phyloP scores from a whole-genome alignment of 257 asterid genomes.

The Solanum pimpinellifolium region DNA sequence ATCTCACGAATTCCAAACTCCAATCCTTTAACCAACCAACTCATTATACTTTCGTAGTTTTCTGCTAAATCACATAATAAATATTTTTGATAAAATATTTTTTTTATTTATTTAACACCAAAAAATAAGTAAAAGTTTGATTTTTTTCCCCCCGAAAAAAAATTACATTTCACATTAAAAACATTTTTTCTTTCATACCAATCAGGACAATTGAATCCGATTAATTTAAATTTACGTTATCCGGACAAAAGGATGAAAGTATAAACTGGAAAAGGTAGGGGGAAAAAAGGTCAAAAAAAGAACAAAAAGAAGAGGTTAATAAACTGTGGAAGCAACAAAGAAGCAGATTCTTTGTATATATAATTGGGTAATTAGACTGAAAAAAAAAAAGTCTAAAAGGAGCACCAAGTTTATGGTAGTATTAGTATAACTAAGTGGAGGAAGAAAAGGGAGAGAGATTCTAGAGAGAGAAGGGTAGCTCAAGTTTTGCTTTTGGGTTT shows the following conservation, averaged over 20 bases:
- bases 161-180: too few relatives aligned
- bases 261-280: background rate
- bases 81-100: background rate
- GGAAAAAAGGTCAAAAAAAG: background rate
- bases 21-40: too few relatives aligned
- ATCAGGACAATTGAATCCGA: accelerated
- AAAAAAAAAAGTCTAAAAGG: background rate
- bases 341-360: background rate
- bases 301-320: background rate
- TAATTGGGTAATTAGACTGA: background rate
- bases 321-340: background rate
- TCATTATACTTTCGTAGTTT: background rate
- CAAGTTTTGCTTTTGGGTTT: background rate
- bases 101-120: background rate
- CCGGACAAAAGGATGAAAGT: background rate
- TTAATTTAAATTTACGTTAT: background rate
- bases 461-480: background rate
- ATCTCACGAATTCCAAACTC: background rate
- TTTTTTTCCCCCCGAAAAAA: too few relatives aligned
- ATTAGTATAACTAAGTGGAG: background rate
- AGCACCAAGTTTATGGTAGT: background rate
- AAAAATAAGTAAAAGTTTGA: too few relatives aligned
- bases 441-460: background rate
- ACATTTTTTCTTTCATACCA: too few relatives aligned
- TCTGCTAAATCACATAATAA: background rate